Evolutionary conservation across 192 early-diverging fungal genomes (phyloP).

Genomic region (Chytriomyces hyalinus): DNA sequence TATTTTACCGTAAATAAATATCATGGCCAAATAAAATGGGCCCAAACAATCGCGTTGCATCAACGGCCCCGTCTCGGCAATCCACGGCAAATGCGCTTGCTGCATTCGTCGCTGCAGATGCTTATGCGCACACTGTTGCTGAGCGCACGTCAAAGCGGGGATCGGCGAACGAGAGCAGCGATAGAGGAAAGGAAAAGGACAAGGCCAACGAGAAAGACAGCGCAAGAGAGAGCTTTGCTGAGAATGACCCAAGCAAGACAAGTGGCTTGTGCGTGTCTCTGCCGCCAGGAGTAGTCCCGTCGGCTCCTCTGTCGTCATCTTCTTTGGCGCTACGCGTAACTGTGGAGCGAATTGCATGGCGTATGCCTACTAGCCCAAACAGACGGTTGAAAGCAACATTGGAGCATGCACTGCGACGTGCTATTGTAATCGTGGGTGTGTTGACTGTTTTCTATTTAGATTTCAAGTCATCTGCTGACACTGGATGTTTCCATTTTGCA

Average conservation of each 20-base stretch:
- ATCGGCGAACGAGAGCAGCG: too few species aligned
- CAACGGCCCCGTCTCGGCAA: neutral
- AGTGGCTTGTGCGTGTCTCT: neutral
- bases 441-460: too few species aligned
- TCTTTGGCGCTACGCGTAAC: neutral
- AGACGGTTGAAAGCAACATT: neutral
- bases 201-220: neutral
- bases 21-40: too few species aligned
- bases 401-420: neutral
- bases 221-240: neutral
- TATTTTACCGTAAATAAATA: too few species aligned
- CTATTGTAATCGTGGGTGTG: constrained; percentile 22
- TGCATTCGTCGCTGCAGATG: neutral
- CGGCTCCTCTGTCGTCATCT: neutral
- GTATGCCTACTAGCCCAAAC: neutral
- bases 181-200: neutral
- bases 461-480: too few species aligned
- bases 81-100: neutral
- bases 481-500: too few species aligned
- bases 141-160: neutral
- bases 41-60: too few species aligned
- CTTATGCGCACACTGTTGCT: neutral
- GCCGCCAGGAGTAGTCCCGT: neutral
- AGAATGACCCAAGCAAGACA: neutral
- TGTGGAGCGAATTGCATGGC: neutral